Evolutionary conservation across 257 asterid genomes (phyloP).

Genomic region (Nicotiana tabacum): DNA sequence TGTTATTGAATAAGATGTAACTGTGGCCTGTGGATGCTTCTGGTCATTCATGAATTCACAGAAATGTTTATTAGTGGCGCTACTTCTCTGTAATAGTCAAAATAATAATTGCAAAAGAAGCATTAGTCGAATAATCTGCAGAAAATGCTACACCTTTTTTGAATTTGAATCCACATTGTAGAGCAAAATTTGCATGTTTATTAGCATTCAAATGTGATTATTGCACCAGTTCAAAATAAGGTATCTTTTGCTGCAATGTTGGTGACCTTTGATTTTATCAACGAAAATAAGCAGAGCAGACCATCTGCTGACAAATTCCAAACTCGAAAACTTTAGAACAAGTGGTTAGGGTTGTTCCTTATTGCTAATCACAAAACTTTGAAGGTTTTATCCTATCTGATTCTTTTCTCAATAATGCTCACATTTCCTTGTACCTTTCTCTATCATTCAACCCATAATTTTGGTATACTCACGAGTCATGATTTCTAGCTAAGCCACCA

Average conservation of each 20-base stretch:
- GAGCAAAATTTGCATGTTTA: not conserved
- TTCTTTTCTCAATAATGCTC: not conserved
- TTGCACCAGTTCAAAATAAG: not conserved
- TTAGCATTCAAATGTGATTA: not conserved
- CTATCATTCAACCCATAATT: too few relatives aligned
- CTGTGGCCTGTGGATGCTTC: not conserved
- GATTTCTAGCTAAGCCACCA: not conserved
- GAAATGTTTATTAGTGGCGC: not conserved
- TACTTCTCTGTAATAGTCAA: not conserved
- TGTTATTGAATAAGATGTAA: not conserved
- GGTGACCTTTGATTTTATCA: too few relatives aligned
- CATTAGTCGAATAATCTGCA: not conserved
- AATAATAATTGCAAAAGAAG: not conserved
- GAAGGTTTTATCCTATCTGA: too few relatives aligned
- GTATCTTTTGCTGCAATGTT: too few relatives aligned
- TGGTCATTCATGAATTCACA: not conserved
- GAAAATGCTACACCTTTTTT: not conserved
- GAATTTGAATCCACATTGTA: not conserved
- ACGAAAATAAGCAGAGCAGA: too few relatives aligned
- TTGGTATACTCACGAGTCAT: not conserved
- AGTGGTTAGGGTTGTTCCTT: too few relatives aligned
- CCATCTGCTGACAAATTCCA: too few relatives aligned
- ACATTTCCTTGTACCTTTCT: not conserved
- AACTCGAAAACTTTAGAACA: too few relatives aligned
- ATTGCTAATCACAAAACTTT: too few relatives aligned